A percentile compares a stretch with the other conserved stretches of the same genome.
These are phyloP conservation scores for Entophlyctis luteolus DNA, from an alignment of 192 early-diverging fungal genomes.

Conservation along the genomic window DNA sequence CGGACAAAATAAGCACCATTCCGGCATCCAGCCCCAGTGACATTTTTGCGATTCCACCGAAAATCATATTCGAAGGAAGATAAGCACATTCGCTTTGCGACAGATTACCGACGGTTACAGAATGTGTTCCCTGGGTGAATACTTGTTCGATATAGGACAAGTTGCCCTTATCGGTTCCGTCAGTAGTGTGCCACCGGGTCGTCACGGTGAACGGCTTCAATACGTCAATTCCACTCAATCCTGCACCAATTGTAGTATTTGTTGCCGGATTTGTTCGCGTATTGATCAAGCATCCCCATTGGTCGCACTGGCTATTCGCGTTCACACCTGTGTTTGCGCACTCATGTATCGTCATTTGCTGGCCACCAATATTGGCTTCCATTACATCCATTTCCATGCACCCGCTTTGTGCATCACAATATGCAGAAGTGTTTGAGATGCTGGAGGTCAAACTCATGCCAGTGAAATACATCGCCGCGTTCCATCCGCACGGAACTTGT, in stretches of 20 bases:
- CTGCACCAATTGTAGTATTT: not conserved
- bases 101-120: not conserved
- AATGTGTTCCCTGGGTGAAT: not conserved
- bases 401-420: not conserved
- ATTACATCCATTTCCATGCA: not conserved
- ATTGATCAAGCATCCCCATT: not conserved
- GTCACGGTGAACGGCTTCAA: not conserved
- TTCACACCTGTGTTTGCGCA: not conserved
- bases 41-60: not conserved
- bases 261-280: not conserved
- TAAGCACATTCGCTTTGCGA: not conserved
- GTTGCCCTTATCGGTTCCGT: not conserved
- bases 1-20: not conserved
- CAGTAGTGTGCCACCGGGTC: not conserved
- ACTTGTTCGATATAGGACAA: not conserved
- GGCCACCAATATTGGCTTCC: not conserved
- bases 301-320: not conserved
- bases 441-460: slow-evolving; percentile 26
- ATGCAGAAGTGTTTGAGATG: not conserved
- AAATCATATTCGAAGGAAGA: not conserved
- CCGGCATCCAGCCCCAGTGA: not conserved
- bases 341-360: not conserved
- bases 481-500: slow-evolving; percentile 31
- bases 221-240: not conserved
- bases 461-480: slow-evolving; percentile 35